phyloP scores from a whole-genome alignment of 768 basidiomycete genomes.

The Collybia mongolica region DNA sequence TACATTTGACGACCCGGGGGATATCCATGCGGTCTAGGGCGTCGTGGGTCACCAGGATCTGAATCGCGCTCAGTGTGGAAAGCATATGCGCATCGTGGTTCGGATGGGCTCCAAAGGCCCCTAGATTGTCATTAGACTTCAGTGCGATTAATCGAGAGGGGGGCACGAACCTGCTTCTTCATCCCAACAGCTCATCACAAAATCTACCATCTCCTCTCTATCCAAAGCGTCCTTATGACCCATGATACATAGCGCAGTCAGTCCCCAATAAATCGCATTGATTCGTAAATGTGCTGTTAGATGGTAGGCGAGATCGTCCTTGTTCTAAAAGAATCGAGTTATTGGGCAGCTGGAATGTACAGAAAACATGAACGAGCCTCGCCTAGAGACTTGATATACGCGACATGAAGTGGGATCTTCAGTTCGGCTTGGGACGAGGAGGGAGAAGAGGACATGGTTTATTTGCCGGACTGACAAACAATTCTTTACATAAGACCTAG shows the following conservation, averaged over 20 bases:
- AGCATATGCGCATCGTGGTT: conserved; percentile 90
- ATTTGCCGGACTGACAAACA: no score
- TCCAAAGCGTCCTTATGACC: conserved; percentile 74
- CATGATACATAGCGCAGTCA: conserved; percentile 86
- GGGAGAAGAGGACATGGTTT: no score
- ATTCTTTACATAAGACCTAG: no score
- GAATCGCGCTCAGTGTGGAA: conserved; percentile 87
- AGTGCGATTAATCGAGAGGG: neutral
- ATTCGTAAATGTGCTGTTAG: conserved; percentile 90
- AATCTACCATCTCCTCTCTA: conserved; percentile 80
- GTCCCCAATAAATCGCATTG: conserved; percentile 97
- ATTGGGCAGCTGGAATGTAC: neutral
- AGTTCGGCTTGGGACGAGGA: conserved; percentile 5
- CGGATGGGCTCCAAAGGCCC: conserved; percentile 90
- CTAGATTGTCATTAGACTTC: conserved; percentile 36
- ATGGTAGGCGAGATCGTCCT: conserved; percentile 85
- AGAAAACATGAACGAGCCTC: conserved; percentile 38
- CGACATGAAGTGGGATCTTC: conserved; percentile 62
- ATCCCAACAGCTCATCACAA: conserved; percentile 95
- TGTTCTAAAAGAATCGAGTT: conserved; percentile 44
- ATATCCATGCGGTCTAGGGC: conserved; percentile 72
- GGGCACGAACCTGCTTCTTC: conserved; percentile 67
- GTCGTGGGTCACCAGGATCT: conserved; percentile 85
- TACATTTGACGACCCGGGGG: conserved; percentile 74
- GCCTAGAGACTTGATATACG: conserved; percentile 75